These are phyloP conservation scores for Corrigiola litoralis DNA, from an alignment of 179 eudicot species.

Conservation along the genomic window DNA sequence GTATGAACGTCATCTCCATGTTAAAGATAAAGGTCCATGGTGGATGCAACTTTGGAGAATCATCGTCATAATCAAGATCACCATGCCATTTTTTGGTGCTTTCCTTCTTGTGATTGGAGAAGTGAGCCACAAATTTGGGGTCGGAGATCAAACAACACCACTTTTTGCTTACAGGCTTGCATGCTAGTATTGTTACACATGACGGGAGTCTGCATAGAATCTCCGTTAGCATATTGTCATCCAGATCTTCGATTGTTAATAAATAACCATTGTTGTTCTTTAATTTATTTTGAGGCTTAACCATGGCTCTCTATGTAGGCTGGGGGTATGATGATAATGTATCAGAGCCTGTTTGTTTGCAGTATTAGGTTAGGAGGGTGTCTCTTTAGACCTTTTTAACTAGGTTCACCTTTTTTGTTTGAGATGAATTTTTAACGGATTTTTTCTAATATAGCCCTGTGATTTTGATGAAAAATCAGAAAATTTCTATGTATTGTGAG, in stretches of 20 bases:
- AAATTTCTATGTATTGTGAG: too few relatives aligned
- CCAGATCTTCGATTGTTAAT: background rate
- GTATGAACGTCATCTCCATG: background rate
- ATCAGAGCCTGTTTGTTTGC: too few relatives aligned
- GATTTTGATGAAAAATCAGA: too few relatives aligned
- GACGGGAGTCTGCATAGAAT: background rate
- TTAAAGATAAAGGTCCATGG: background rate
- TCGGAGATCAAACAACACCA: background rate
- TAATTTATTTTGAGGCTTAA: background rate
- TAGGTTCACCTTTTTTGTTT: too few relatives aligned
- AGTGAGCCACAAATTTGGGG: background rate
- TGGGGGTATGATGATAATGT: too few relatives aligned
- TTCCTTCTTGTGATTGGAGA: conserved; percentile 1
- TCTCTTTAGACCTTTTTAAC: too few relatives aligned
- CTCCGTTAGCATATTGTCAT: background rate
- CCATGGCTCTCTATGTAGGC: background rate
- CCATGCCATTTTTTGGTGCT: background rate
- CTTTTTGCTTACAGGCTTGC: background rate
- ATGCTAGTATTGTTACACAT: background rate
- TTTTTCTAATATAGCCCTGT: too few relatives aligned
- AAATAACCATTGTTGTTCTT: background rate
- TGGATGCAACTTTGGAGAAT: too few relatives aligned
- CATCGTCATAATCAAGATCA: background rate
- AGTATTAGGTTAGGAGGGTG: too few relatives aligned
- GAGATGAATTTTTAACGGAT: too few relatives aligned